Base-by-base conservation (phyloP, 2,329 filamentous ascomycete species). In the Aspergillus awamori region DNA sequence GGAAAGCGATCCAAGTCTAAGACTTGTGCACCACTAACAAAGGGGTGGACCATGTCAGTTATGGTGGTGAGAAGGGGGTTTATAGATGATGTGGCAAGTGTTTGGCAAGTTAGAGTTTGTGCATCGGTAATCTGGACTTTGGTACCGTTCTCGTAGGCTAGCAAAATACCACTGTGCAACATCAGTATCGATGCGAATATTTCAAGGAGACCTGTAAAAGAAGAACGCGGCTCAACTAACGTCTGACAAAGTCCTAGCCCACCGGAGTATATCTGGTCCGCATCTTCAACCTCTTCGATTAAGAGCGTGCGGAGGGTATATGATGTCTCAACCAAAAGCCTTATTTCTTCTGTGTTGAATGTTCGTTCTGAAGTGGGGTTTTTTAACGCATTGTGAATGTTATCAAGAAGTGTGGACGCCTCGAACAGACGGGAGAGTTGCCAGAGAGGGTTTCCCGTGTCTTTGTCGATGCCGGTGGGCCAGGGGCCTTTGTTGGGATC, bases 221-320 rank as follows among this genome's bases (percentile, higher is more conserved):
- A 7, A 7, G 26, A 26, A 26, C 26, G 26, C 10, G 43, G 10
- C 22, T 22, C 48, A 2, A 51, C 48, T 24, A n/a, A 51, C 22
- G 22, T 51, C 11, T 51, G 6, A 15, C 48, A 51, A 51, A 51
- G 48, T 22, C 22, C 48, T 15, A 51, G 24, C 24, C 22, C 48
- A 30, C 48, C 48, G 24, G 24, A 51, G 24, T 51, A 51, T 30
- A 51, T 51, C 48, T 30, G 7, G 22, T 51, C 48, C 48, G 20
- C 48, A 30, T 51, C 48, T 30, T 28, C 48, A 51, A 51, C 15
- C 48, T 51, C 48, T 51, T 51, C 48, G 6, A 51, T 24, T 30
- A 51, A 22, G 24, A 51, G 17, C 20, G 48, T 51, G 17, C 48
- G 48, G 20, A 51, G 48, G 22, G 22, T 51, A 51, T 51, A 4